Base-by-base conservation (phyloP, 257 asterid genomes). In the Galeopsis tetrahit region DNA sequence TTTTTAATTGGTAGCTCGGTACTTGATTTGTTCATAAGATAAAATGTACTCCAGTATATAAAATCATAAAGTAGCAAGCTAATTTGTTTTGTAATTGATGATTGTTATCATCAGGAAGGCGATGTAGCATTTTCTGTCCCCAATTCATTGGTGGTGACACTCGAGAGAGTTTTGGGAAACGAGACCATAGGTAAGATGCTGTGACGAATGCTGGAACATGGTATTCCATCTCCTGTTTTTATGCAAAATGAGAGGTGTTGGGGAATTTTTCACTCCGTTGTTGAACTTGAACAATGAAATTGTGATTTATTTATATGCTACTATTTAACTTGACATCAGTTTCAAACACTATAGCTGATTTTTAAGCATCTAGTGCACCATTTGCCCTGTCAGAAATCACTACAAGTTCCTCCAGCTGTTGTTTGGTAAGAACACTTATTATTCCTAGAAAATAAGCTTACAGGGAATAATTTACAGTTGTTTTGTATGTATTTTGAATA, bases 101-200 rank as follows among this genome's bases (percentile, higher is more conserved):
- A 69, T 44, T 68, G 31, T 42, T 72, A 21, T 69, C 75, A 32
- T 70, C 82, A 95, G 98, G 86, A 80, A 59, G 99, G 99, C 51
- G 98, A 92, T 78, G 73, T 90, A 63, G 98, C 93, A 56, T 88
- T 88, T 83, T 84, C 92, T 57, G 92, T 91, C 56, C 99, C 99
- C 33, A 78, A 81, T 73, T 82, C 97, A 3, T 82, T 94, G 93
- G 96, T 95, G 76, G 99, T 95, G 81, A 95, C 99, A 6, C 87
- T 95, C 55, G 99, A 92, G 83, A 86, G 97, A 79, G 99, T 95
- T 76, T 70, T 95, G 83, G 98, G 98, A 66, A 90, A 92, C 58
- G 99, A 95, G 82, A 81, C 79, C 57, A 72, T 95, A 7, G 99
- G 98, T 95, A 85, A 81, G 83, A 66, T 71, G 77, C 77, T 74